A percentile compares a stretch with the other conserved stretches of the same genome.
phyloP scores from a whole-genome alignment of 345 rosid genomes.

The Nasturtium officinale region DNA sequence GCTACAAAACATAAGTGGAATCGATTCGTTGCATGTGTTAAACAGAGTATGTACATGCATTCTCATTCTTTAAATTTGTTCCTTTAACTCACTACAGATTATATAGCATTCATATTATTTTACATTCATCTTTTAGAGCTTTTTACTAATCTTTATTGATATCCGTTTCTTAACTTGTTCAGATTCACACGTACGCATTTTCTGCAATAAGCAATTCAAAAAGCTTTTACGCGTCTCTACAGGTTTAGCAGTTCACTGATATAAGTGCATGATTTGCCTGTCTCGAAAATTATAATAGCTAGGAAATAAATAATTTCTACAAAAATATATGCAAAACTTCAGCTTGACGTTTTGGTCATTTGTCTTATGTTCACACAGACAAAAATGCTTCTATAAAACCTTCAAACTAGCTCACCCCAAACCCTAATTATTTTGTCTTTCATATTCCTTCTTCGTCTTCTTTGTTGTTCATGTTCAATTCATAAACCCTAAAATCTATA shows the following conservation, averaged over 20 bases:
- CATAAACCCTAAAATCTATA: constrained; percentile 10
- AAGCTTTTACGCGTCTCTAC: constrained; percentile 40
- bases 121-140: constrained; percentile 17
- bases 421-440: constrained; percentile 32
- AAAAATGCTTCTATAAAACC: constrained; percentile 34
- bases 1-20: background rate
- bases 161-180: constrained; percentile 16
- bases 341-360: constrained; percentile 32
- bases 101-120: constrained; percentile 40
- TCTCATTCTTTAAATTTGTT: constrained; percentile 4
- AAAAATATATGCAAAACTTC: constrained; percentile 41
- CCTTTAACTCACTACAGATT: constrained; percentile 11
- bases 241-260: constrained; percentile 10
- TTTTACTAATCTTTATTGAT: constrained; percentile 24
- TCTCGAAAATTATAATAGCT: constrained; percentile 12
- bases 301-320: background rate
- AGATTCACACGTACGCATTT: constrained; percentile 33
- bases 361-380: constrained; percentile 43
- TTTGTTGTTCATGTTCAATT: constrained; percentile 16
- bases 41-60: constrained; percentile 35
- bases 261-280: constrained; percentile 31
- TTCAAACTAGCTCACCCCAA: background rate
- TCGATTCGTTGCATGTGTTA: too few species aligned
- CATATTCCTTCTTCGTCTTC: constrained; percentile 8
- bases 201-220: constrained; percentile 7